Conservation (phyloP, 2,329 filamentous ascomycete genomes). For the Proliferodiscus dingleyae region DNA sequence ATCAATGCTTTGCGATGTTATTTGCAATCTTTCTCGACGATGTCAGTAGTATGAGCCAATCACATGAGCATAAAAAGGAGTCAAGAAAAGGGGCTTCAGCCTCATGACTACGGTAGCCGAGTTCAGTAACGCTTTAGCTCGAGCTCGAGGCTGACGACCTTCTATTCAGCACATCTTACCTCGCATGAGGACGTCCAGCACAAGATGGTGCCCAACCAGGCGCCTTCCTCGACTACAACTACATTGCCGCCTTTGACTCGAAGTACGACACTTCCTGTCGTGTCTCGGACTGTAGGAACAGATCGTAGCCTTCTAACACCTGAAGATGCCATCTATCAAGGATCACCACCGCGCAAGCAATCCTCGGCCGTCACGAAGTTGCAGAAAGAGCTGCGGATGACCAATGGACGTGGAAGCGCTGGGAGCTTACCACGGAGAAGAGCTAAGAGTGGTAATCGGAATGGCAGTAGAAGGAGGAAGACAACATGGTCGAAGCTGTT, state of each 20-base stretch:
- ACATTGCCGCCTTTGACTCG: slow-evolving; percentile 24
- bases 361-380: slow-evolving; percentile 36
- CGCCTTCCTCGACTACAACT: slow-evolving; percentile 17
- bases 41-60: no score
- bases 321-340: slow-evolving; percentile 71
- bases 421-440: slow-evolving; percentile 17
- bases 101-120: slow-evolving; percentile 8
- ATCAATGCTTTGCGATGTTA: no score
- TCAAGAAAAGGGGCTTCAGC: slow-evolving; percentile 5
- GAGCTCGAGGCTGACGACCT: slow-evolving; percentile 10
- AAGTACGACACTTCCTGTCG: slow-evolving; percentile 22
- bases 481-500: slow-evolving; percentile 90
- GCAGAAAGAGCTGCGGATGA: slow-evolving; percentile 36
- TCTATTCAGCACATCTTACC: not conserved
- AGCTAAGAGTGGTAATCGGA: slow-evolving; percentile 38
- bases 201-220: slow-evolving; percentile 30
- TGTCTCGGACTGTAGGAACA: slow-evolving; percentile 9
- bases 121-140: not conserved
- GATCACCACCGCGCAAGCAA: slow-evolving; percentile 53
- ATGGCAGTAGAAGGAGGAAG: slow-evolving; percentile 55
- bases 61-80: no score
- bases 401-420: slow-evolving; percentile 20
- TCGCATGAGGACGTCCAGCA: slow-evolving; percentile 14
- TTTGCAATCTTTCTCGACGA: no score
- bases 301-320: slow-evolving; percentile 71